phyloP scores from a whole-genome alignment of 352 stramenopile species.

The Globisporangium solare region DNA sequence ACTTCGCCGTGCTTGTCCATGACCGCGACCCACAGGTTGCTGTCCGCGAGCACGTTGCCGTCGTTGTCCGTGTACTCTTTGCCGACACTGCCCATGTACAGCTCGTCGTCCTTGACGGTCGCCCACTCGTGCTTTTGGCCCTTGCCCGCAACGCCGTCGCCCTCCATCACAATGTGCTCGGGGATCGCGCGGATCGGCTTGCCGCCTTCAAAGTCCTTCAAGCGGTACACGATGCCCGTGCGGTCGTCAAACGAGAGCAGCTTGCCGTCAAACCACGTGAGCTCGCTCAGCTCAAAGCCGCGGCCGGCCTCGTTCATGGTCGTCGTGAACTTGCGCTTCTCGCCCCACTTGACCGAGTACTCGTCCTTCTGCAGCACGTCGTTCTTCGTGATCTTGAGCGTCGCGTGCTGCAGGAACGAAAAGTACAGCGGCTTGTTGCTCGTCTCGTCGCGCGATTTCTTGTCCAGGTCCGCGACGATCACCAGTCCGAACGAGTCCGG shows the following conservation, averaged over 20 bases:
- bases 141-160: slow-evolving; percentile 94
- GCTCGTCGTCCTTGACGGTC: slow-evolving; percentile 96
- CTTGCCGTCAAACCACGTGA: slow-evolving; percentile 84
- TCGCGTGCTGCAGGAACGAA: slow-evolving; percentile 90
- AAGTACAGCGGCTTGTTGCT: slow-evolving; percentile 89
- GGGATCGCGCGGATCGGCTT: slow-evolving; percentile 88
- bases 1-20: slow-evolving; percentile 84
- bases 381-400: slow-evolving; percentile 63
- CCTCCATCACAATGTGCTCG: slow-evolving; percentile 96
- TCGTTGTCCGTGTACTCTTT: slow-evolving; percentile 93
- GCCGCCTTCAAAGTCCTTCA: slow-evolving; percentile 83
- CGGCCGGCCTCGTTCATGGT: slow-evolving; percentile 93
- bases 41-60: slow-evolving; percentile 91
- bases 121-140: slow-evolving; percentile 99
- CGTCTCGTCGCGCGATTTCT: slow-evolving; percentile 84
- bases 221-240: slow-evolving; percentile 97
- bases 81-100: slow-evolving; percentile 96
- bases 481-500: slow-evolving; percentile 82
- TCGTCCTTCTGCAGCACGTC: slow-evolving; percentile 31
- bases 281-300: slow-evolving; percentile 95
- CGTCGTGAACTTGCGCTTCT: slow-evolving; percentile 72
- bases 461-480: slow-evolving; percentile 96
- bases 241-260: slow-evolving; percentile 97
- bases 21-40: slow-evolving; percentile 96
- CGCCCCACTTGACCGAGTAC: slow-evolving; percentile 63